Percentiles rank a stretch among this genome's conserved stretches.
Evolutionary conservation across 169 alveolate species (phyloP).

Genomic region (Besnoitia besnoiti): DNA sequence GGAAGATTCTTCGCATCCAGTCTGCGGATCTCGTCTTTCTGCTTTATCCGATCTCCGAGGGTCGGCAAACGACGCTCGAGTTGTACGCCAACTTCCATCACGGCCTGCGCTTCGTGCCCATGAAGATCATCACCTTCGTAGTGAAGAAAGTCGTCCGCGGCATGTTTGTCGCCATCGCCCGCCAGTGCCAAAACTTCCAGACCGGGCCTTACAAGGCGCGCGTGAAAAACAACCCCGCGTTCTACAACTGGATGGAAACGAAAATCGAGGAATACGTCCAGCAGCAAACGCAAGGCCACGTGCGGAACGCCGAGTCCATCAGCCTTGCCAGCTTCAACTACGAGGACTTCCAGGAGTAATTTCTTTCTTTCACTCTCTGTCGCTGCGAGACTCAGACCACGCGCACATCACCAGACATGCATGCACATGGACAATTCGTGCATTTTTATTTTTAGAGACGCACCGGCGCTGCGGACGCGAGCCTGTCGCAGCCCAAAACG

Average conservation of each 20-base stretch:
- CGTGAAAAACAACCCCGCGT: conserved; percentile 63
- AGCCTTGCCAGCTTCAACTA: conserved; percentile 49
- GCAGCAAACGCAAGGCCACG: neutral
- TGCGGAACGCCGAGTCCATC: conserved; percentile 47
- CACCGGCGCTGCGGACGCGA: too few species aligned
- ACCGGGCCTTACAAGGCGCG: conserved; percentile 66
- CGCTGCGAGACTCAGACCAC: too few species aligned
- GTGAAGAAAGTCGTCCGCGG: conserved; percentile 73
- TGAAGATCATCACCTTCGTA: conserved; percentile 70
- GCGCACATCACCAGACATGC: too few species aligned
- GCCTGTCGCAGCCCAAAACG: too few species aligned
- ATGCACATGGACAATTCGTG: too few species aligned
- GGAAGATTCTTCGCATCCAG: conserved; percentile 72
- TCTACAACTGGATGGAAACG: conserved; percentile 72
- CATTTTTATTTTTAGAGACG: too few species aligned
- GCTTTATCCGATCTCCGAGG: conserved; percentile 72
- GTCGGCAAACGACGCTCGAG: conserved; percentile 75
- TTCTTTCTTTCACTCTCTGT: too few species aligned
- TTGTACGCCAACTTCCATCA: conserved; percentile 70
- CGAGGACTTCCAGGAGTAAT: conserved; percentile 52
- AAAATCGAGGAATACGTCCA: conserved; percentile 43
- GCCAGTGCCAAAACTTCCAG: conserved; percentile 70
- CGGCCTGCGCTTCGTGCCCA: conserved; percentile 75
- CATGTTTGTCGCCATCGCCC: conserved; percentile 75
- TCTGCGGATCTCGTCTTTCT: conserved; percentile 74